Conservation (phyloP, 148 eudicot genomes). For the Rhododendron vialii region DNA sequence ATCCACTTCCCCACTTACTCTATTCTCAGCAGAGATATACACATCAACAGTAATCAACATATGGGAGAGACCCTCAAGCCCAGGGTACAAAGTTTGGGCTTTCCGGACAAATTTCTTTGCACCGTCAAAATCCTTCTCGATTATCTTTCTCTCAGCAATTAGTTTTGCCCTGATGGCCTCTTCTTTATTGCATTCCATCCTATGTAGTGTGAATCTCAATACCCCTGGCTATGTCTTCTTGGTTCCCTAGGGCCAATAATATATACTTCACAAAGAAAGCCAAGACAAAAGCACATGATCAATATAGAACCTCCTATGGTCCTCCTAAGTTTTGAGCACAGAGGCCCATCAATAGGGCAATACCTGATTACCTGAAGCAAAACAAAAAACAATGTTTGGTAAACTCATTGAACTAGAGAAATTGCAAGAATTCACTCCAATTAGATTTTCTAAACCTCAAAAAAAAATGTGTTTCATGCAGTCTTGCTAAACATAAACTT, state of each 20-base stretch:
- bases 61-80: conserved; percentile 45
- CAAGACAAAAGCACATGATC: neutral
- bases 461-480: too few relatives aligned
- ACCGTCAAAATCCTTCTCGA: conserved; percentile 37
- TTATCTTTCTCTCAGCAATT: conserved; percentile 46
- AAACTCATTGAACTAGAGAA: neutral
- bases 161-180: conserved; percentile 46
- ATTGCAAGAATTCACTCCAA: neutral
- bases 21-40: conserved; percentile 42
- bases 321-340: neutral
- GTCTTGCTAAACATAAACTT: neutral
- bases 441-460: neutral
- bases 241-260: neutral
- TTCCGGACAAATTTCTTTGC: conserved; percentile 46
- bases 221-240: neutral
- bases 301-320: conserved; percentile 1
- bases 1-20: conserved; percentile 48
- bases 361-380: conserved; percentile 10
- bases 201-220: neutral
- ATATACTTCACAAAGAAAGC: neutral
- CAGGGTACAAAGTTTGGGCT: conserved; percentile 42
- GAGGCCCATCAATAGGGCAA: conserved; percentile 10
- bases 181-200: conserved; percentile 59
- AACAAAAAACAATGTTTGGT: neutral
- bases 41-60: conserved; percentile 41